Conservation (phyloP, 2,329 filamentous ascomycete genomes). For the Pseudopyrenochaeta lycopersici region DNA sequence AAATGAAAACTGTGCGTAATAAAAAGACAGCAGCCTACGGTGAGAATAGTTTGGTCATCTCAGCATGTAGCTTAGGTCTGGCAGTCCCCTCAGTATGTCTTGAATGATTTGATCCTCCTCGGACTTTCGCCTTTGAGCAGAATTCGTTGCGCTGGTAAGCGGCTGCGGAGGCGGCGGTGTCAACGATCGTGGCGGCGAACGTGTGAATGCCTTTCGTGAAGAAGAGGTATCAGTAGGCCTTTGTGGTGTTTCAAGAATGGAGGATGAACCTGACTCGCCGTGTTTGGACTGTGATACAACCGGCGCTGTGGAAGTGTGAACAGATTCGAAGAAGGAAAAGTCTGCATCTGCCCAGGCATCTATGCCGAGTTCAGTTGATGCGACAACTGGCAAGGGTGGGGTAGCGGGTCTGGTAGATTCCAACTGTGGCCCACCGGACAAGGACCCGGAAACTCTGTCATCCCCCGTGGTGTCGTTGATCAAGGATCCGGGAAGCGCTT, state of each 20-base stretch:
- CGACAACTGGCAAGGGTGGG: slow-evolving; percentile 6
- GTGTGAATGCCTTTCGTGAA: slow-evolving; percentile 23
- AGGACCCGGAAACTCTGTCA: slow-evolving; percentile 3
- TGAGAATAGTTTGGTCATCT: neutral
- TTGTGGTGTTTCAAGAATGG: slow-evolving; percentile 34
- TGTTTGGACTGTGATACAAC: slow-evolving; percentile 5
- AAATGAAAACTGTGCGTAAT: neutral
- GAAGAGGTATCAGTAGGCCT: slow-evolving; percentile 12
- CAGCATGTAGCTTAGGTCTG: slow-evolving; percentile 47
- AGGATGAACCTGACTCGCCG: slow-evolving; percentile 29
- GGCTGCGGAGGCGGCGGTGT: slow-evolving; percentile 31
- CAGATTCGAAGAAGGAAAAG: slow-evolving; percentile 43
- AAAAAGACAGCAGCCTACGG: neutral
- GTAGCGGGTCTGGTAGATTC: slow-evolving; percentile 10
- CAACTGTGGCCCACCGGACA: neutral
- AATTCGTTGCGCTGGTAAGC: slow-evolving; percentile 34
- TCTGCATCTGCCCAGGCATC: slow-evolving; percentile 24
- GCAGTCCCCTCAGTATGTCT: slow-evolving; percentile 36
- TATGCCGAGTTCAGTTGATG: slow-evolving; percentile 7
- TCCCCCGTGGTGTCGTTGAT: neutral
- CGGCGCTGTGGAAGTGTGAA: slow-evolving; percentile 7
- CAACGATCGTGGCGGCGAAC: slow-evolving; percentile 24
- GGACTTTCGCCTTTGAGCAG: slow-evolving; percentile 31
- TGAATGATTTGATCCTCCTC: slow-evolving; percentile 41
- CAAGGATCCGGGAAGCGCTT: neutral